Evolutionary conservation across 768 basidiomycete species (phyloP).

Genomic region (Exsudoporus frostii): DNA sequence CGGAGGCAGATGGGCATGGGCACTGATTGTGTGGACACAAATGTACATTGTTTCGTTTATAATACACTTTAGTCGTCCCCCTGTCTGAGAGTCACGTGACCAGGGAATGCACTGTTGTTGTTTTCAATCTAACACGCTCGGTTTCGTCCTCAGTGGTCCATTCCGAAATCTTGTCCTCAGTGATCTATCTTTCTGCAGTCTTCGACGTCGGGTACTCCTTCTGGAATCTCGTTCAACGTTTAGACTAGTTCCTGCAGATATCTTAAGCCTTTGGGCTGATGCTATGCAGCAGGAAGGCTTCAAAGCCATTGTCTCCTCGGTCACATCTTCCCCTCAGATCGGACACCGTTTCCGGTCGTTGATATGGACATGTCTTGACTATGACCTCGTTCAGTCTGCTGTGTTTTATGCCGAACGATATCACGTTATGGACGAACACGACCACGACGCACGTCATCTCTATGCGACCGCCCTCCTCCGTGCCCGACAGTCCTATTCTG

Average conservation of each 20-base stretch:
- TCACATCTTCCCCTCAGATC: constrained; percentile 53
- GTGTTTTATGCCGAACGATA: constrained; percentile 89
- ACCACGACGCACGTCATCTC: constrained; percentile 82
- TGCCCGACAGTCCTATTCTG: constrained; percentile 70
- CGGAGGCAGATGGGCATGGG: constrained; percentile 71
- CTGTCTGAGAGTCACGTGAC: constrained; percentile 29
- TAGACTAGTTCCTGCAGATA: constrained; percentile 18
- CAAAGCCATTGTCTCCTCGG: constrained; percentile 31
- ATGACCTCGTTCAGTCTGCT: constrained; percentile 73
- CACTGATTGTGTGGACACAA: constrained; percentile 42
- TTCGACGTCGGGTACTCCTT: constrained; percentile 9
- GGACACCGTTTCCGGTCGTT: constrained; percentile 67
- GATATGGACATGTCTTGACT: constrained; percentile 83
- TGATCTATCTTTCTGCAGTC: constrained; percentile 4
- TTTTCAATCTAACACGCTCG: constrained; percentile 22
- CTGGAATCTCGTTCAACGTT: constrained; percentile 11
- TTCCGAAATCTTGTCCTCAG: constrained; percentile 20
- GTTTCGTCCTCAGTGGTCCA: constrained; percentile 11
- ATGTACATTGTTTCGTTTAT: constrained; percentile 11
- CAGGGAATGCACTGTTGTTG: constrained; percentile 13
- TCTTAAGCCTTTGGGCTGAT: constrained; percentile 33
- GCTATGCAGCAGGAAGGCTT: constrained; percentile 56
- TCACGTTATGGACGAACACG: constrained; percentile 62
- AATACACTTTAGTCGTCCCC: not conserved
- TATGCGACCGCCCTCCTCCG: constrained; percentile 76